phyloP scores from a whole-genome alignment of 306 rosid species.

The Astragalus glycyphyllos region DNA sequence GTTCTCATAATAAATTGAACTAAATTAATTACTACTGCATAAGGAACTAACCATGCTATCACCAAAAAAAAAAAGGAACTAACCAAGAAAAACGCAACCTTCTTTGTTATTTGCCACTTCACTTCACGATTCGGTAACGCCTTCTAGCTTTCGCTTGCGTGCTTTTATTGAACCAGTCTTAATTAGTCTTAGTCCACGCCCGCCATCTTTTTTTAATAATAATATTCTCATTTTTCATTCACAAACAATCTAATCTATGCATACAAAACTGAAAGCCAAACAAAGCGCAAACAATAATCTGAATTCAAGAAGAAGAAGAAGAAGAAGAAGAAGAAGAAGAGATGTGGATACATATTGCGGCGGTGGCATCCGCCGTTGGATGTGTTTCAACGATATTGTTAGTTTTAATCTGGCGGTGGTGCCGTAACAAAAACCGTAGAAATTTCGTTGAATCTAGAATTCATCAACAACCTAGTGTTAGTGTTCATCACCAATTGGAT shows the following conservation, averaged over 20 bases:
- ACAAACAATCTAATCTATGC: constrained; percentile 38
- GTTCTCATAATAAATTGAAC: constrained; percentile 33
- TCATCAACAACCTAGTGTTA: no score
- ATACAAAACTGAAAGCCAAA: not conserved
- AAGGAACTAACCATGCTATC: no score
- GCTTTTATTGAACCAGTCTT: constrained; percentile 75
- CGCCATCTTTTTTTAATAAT: constrained; percentile 36
- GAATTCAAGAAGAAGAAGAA: not conserved
- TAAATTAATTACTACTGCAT: not conserved
- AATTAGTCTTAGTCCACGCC: constrained; percentile 55
- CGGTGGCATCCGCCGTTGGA: constrained; percentile 53
- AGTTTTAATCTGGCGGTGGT: constrained; percentile 47
- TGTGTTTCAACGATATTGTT: constrained; percentile 45
- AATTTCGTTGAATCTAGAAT: constrained; percentile 41
- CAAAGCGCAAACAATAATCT: not conserved
- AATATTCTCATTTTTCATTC: not conserved
- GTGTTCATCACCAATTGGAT: constrained; percentile 25
- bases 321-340: constrained; percentile 17
- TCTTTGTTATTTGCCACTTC: constrained; percentile 10
- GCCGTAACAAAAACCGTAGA: constrained; percentile 24
- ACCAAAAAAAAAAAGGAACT: no score
- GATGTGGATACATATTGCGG: constrained; percentile 58
- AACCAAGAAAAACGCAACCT: constrained; percentile 17
- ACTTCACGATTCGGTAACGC: not conserved
- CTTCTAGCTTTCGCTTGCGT: constrained; percentile 22